Evolutionary conservation across 495 filamentous ascomycete genomes (phyloP), one percentile per base, ranked within the genome.

Genomic region (Annulohypoxylon nitens): DNA sequence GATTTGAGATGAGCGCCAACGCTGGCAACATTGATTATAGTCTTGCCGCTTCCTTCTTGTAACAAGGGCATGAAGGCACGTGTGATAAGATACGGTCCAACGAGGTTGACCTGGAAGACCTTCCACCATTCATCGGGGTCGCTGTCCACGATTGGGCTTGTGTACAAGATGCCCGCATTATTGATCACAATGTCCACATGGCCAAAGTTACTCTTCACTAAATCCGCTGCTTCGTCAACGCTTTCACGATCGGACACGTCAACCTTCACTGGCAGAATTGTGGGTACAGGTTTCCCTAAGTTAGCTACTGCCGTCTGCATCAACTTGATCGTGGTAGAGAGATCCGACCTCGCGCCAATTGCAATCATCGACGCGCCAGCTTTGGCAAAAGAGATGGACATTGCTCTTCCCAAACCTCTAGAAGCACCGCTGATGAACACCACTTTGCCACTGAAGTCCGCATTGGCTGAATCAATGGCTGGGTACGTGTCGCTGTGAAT

Each of bases 111-210:
- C 26, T 82, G 79, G 78, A 73, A 84, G 1, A 79, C 74, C 8
- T 73, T 63, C 82, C 82, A 87, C 82, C 84, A 88, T 2, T 80
- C 77, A 1, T 80, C 80, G 3, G 81, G 79, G 25, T 89, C 82
- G 18, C 61, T 71, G 0, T 88, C 86, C 0, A 72, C 73, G 4
- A 89, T 73, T 0, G 51, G 66, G 5, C 11, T 64, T n/a, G 20
- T 53, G 2, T 62, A 48, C 11, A 86, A 64, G 39, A 76, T 70
- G 16, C 83, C 88, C 0, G 88, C 86, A 54, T 89, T 89, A 72
- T 87, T 88, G 67, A 89, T 77, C 14, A 90, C 71, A 43, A 90
- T 82, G 57, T 90, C 87, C 0, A 89, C 64, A 0, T 76, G 71
- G 3, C 82, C 82, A 48, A 83, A 80, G 0, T 53, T 47, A 39